Evolutionary conservation across 805 yeast species (phyloP), one percentile per base, ranked within the genome.

Genomic region (Saccharomycopsis malanga): DNA sequence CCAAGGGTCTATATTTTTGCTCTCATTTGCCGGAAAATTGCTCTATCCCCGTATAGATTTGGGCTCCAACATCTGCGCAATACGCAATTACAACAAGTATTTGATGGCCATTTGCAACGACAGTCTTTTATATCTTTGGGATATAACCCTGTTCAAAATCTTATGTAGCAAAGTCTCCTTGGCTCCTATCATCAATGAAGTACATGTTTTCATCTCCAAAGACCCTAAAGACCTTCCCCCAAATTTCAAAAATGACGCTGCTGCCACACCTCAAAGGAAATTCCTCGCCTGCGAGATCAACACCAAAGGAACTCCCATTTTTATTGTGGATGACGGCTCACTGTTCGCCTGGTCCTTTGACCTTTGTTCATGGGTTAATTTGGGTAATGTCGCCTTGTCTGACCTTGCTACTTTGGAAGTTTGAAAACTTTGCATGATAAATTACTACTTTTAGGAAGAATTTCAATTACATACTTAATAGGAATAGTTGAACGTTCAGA

Each of bases 41-140:
- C 60, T 60, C 48, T 62, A 61, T 34, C 68, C 70, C 2, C 58
- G 70, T 32, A 68, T 70, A 41, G 72, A 70, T 35, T 69, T 79
- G 3, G 75, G 64, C 38, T 70, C 68, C 44, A 72, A 73, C 30
- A 72, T 75, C 32, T 73, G 77, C 41, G 73, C 70, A n/a, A 45
- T 71, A 22, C 62, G 60, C 32, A 58, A 62, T 2, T 55, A 56
- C 21, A 64, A 68, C 7, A 55, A 58, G 14, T 78, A 66, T 55
- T 74, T 81, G 68, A 73, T 74, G 57, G 66, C 73, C 0, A 55
- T 81, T 15, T 75, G 83, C 0, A 69, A 69, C 36, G 63, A 65
- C n/a, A 82, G 80, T 3, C 58, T 74, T 39, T 44, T 79, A 1
- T 71, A 71, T 57, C 61, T 69, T 1, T 81, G 81, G 81, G 64